A percentile compares a stretch with the other conserved stretches of the same genome.
Conservation (phyloP, 768 basidiomycete genomes). For the Tubosaeta sp. region DNA sequence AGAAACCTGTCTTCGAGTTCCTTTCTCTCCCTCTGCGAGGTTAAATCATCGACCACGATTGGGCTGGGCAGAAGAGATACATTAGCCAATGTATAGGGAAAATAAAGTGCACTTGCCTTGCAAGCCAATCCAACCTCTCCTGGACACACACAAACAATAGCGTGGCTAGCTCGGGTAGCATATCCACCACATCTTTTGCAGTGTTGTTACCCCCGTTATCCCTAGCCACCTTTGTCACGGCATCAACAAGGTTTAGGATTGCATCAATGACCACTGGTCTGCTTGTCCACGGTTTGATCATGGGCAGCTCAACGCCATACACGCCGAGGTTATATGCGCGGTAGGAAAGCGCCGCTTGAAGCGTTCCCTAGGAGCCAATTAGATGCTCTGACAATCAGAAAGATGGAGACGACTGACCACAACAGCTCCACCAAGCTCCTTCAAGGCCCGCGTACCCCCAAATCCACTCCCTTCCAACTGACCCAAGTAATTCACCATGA, state of each 20-base stretch:
- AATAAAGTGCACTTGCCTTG: conserved; percentile 38
- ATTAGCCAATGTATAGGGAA: neutral
- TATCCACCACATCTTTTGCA: conserved; percentile 41
- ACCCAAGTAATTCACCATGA: conserved; percentile 39
- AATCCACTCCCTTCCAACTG: conserved; percentile 24
- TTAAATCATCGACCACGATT: conserved; percentile 43
- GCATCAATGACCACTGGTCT: conserved; percentile 61
- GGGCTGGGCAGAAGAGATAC: conserved; percentile 32
- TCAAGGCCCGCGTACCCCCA: conserved; percentile 23
- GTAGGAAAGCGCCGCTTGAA: conserved; percentile 70
- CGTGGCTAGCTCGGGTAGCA: conserved; percentile 63
- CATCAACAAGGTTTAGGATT: conserved; percentile 66
- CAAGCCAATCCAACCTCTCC: conserved; percentile 67
- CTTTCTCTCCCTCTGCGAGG: conserved; percentile 50
- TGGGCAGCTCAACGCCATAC: conserved; percentile 73
- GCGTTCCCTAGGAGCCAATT: conserved; percentile 49
- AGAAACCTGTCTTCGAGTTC: conserved; percentile 65
- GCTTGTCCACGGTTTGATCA: conserved; percentile 84
- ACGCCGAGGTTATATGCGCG: conserved; percentile 65
- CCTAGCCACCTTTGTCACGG: conserved; percentile 39
- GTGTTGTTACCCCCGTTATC: conserved; percentile 7
- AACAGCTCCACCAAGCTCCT: conserved; percentile 44
- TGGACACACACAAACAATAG: conserved; percentile 61
- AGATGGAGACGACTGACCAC: conserved; percentile 45
- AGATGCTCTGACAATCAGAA: neutral